phyloP scores from a whole-genome alignment of 192 early-diverging fungal species.

The Funneliformis geosporum region DNA sequence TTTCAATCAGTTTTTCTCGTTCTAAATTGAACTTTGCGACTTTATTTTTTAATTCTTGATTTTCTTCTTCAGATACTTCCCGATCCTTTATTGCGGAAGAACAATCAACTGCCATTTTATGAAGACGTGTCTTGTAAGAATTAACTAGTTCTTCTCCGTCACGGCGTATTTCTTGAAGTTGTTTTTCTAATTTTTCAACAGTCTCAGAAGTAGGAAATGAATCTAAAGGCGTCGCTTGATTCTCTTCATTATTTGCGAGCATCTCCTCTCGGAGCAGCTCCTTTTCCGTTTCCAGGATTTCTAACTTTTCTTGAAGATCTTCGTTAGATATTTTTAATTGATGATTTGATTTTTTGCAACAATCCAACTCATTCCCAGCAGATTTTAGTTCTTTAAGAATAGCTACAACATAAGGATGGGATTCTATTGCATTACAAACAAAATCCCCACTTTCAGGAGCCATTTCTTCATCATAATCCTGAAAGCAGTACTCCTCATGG shows the following conservation, averaged over 20 bases:
- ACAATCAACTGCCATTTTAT: neutral
- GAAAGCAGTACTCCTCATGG: neutral
- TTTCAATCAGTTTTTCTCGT: neutral
- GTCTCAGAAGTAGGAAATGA: neutral
- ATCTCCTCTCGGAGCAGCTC: neutral
- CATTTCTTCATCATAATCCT: neutral
- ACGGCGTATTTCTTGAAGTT: neutral
- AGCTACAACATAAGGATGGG: neutral
- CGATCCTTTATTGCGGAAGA: neutral
- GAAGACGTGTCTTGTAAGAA: neutral
- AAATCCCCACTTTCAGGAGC: neutral
- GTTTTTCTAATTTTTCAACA: neutral
- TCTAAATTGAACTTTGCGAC: neutral
- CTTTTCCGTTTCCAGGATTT: neutral
- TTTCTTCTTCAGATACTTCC: slow-evolving; percentile 4
- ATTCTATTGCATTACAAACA: neutral
- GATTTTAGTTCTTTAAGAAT: neutral
- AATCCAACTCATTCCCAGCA: neutral
- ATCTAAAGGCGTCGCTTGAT: neutral
- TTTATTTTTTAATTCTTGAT: neutral
- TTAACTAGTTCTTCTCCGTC: neutral
- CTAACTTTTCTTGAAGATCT: neutral
- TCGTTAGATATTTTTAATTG: neutral
- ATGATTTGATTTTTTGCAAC: neutral
- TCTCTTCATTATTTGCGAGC: neutral